Percentiles rank a stretch among this genome's conserved stretches.
Evolutionary conservation across 371 early-diverging fungal genomes (phyloP).

Genomic region (Rhizopus stolonifer): DNA sequence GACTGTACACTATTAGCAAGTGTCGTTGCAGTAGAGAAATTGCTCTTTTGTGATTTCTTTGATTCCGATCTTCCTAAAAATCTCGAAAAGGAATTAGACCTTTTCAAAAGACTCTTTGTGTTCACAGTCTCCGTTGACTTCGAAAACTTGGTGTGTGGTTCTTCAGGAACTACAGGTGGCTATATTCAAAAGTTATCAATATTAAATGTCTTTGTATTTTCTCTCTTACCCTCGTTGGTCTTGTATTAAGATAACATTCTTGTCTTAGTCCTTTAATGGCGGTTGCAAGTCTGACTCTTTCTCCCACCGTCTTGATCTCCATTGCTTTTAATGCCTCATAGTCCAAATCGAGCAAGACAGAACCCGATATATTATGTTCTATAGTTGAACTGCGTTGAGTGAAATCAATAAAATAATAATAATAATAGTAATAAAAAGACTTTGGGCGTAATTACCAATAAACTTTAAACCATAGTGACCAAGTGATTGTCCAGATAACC

Average conservation of each 20-base stretch:
- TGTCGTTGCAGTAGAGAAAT: slow-evolving; percentile 9
- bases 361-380: slow-evolving; percentile 80
- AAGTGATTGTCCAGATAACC: slow-evolving; percentile 75
- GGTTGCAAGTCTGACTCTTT: slow-evolving; percentile 74
- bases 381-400: too few species aligned
- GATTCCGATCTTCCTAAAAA: slow-evolving; percentile 51
- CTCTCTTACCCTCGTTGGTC: slow-evolving; percentile 2
- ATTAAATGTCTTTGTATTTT: background rate
- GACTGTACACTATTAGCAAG: background rate
- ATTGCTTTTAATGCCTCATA: slow-evolving; percentile 81
- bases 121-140: slow-evolving; percentile 44
- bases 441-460: slow-evolving; percentile 42
- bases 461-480: slow-evolving; percentile 68
- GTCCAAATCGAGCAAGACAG: slow-evolving; percentile 78
- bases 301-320: slow-evolving; percentile 81
- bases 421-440: too few species aligned
- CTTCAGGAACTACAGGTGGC: slow-evolving; percentile 11
- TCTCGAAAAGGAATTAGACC: slow-evolving; percentile 52
- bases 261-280: slow-evolving; percentile 73
- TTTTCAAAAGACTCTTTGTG: slow-evolving; percentile 39
- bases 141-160: slow-evolving; percentile 27
- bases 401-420: too few species aligned
- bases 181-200: background rate
- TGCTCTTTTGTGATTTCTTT: slow-evolving; percentile 33
- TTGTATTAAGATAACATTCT: slow-evolving; percentile 51